Evolutionary conservation across 2,329 filamentous ascomycete species (phyloP).

Genomic region (Fusarium sp.): DNA sequence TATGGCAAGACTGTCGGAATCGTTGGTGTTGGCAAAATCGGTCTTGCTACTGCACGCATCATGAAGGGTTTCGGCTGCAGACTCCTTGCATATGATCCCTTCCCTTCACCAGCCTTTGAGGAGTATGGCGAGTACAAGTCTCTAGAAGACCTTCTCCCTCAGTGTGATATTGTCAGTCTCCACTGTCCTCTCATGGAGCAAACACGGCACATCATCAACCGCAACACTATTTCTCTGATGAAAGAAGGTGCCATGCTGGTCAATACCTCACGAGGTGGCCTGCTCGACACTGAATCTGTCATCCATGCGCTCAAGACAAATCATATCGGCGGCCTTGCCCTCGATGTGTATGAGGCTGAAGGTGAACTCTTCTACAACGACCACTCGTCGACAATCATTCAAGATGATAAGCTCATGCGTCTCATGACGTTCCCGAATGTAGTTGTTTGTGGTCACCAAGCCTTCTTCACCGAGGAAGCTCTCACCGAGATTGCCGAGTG

Average conservation of each 20-base stretch:
- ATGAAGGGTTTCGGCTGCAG: slow-evolving; percentile 72
- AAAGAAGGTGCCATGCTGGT: slow-evolving; percentile 69
- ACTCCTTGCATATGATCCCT: slow-evolving; percentile 69
- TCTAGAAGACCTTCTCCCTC: slow-evolving; percentile 63
- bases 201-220: slow-evolving; percentile 70
- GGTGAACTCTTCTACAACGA: slow-evolving; percentile 72
- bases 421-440: slow-evolving; percentile 75
- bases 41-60: slow-evolving; percentile 68
- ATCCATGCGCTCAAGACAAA: slow-evolving; percentile 68
- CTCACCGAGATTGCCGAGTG: slow-evolving; percentile 69
- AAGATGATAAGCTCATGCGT: slow-evolving; percentile 72
- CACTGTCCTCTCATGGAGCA: slow-evolving; percentile 71
- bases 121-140: slow-evolving; percentile 61
- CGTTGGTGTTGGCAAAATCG: slow-evolving; percentile 72
- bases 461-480: slow-evolving; percentile 74
- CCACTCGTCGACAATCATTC: slow-evolving; percentile 70
- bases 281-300: slow-evolving; percentile 68
- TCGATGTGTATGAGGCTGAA: slow-evolving; percentile 76
- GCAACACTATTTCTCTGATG: slow-evolving; percentile 61
- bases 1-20: slow-evolving; percentile 73
- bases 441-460: slow-evolving; percentile 73
- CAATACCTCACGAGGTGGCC: slow-evolving; percentile 73
- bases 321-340: slow-evolving; percentile 68
- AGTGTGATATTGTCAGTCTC: slow-evolving; percentile 69
- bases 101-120: slow-evolving; percentile 57